Evolutionary conservation across 2,329 filamentous ascomycete species (phyloP).

Genomic region (Nemania serpens): DNA sequence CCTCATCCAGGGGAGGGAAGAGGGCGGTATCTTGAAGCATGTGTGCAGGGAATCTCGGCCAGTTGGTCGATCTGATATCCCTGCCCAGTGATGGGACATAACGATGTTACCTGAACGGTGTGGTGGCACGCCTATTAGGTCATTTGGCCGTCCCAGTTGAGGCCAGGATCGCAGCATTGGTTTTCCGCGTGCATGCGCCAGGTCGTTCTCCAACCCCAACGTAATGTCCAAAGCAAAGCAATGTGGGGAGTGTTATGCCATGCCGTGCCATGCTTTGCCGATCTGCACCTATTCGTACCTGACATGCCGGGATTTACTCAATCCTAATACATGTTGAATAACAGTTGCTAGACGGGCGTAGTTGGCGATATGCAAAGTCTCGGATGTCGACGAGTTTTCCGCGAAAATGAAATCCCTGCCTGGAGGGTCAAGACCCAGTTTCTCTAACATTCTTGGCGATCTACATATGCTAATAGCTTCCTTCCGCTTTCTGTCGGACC

Average conservation of each 20-base stretch:
- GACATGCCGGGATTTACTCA: constrained; percentile 16
- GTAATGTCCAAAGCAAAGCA: neutral
- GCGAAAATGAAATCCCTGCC: too few relatives aligned
- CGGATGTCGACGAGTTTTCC: too few relatives aligned
- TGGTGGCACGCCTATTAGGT: constrained; percentile 15
- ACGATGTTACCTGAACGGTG: neutral
- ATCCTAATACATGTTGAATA: neutral
- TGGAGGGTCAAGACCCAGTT: too few relatives aligned
- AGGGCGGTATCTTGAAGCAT: neutral
- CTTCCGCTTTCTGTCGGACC: too few relatives aligned
- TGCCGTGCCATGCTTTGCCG: neutral
- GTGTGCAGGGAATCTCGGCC: constrained; percentile 29
- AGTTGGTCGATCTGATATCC: constrained; percentile 11
- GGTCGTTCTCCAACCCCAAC: constrained; percentile 24
- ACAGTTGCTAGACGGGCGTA: too few relatives aligned
- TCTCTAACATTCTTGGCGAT: too few relatives aligned
- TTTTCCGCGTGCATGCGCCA: constrained; percentile 17
- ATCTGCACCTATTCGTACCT: constrained; percentile 12
- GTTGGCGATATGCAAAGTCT: neutral
- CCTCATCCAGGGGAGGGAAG: neutral
- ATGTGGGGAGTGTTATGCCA: constrained; percentile 17
- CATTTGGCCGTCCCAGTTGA: constrained; percentile 14
- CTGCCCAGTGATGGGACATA: constrained; percentile 6
- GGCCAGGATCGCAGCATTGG: constrained; percentile 7
- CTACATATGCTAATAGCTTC: too few relatives aligned